Base-by-base conservation (phyloP, 345 rosid genomes). In the Rhizophora mangle region DNA sequence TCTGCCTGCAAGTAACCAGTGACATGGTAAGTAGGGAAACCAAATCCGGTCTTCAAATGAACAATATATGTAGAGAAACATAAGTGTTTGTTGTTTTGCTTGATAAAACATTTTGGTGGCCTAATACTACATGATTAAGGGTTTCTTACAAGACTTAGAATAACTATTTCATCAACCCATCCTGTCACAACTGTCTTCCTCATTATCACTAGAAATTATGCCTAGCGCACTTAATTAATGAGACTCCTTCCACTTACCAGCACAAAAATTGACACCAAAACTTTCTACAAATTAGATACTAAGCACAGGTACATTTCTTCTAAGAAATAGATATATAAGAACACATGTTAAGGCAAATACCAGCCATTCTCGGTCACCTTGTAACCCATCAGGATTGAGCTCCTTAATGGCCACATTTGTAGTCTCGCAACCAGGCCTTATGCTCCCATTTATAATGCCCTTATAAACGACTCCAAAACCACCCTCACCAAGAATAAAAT, bases 331-430 rank as follows among this genome's bases (percentile, higher is more conserved):
- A 24, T 3, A 30, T 2, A 32, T 60, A 37, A 67, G 51, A 32
- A 63, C 66, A 71, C 8, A 65, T 53, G 62, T 53, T 10, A 53
- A 61, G 78, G 68, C 18, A 29, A 60, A 54, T 88, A 94, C 97
- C 98, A 92, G 92, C 99, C 98, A 95, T 81, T 95, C 99, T 78
- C 96, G 79, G 85, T 95, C 98, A 59, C 99, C 99, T 70, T 95
- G 99, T 65, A 85, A 86, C 7, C 99, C 98, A 24, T 87, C 91
- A 4, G 88, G 98, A 80, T 89, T 89, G 72, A 95, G 94, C 81
- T 92, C 90, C 84, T 95, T 95, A 60, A 95, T 86, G 34, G 98
- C 99, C 62, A 95, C 99, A 65, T 68, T 60, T 0, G 87, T 84
- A 46, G 90, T 79, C 61, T 74, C 66, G 73, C 82, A 90, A 60